Conservation (phyloP, 176 grass and related monocot species). For the Rhynchospora breviuscula region DNA sequence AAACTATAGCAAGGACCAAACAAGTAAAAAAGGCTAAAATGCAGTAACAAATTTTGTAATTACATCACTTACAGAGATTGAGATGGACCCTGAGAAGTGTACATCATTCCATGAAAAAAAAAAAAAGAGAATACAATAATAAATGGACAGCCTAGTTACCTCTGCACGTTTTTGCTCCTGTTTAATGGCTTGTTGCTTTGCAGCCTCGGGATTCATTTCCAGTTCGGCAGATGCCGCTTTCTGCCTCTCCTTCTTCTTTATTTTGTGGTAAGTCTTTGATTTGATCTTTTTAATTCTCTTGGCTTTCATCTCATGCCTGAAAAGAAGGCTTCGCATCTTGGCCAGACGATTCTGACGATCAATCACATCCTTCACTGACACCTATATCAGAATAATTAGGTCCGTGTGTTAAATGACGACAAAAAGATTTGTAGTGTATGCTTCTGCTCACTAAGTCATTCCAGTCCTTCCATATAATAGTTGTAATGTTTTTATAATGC, state of each 20-base stretch:
- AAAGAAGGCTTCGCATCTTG: conserved; percentile 98
- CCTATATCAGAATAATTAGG: conserved; percentile 37
- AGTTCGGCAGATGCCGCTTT: conserved; percentile 55
- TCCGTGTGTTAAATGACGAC: neutral
- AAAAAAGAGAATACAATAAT: neutral
- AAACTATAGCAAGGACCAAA: neutral
- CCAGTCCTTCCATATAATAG: neutral
- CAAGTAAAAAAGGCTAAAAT: neutral
- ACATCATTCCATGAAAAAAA: neutral
- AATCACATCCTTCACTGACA: conserved; percentile 69
- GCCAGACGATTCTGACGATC: conserved; percentile 72
- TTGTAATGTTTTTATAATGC: neutral
- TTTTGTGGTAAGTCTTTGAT: conserved; percentile 89
- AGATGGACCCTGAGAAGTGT: neutral
- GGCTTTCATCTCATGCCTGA: conserved; percentile 84
- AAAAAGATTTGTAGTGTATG: neutral
- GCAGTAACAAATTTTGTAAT: neutral
- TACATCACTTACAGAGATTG: neutral
- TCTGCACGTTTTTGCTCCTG: conserved; percentile 87
- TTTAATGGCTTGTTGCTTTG: conserved; percentile 64
- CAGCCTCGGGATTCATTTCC: conserved; percentile 69
- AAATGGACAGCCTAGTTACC: conserved; percentile 24
- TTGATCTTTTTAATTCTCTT: conserved; percentile 96
- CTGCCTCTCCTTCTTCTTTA: conserved; percentile 76
- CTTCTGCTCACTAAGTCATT: neutral